Base-by-base conservation (phyloP, 1,139 yeast genomes). In the Debaryomyces sp. region DNA sequence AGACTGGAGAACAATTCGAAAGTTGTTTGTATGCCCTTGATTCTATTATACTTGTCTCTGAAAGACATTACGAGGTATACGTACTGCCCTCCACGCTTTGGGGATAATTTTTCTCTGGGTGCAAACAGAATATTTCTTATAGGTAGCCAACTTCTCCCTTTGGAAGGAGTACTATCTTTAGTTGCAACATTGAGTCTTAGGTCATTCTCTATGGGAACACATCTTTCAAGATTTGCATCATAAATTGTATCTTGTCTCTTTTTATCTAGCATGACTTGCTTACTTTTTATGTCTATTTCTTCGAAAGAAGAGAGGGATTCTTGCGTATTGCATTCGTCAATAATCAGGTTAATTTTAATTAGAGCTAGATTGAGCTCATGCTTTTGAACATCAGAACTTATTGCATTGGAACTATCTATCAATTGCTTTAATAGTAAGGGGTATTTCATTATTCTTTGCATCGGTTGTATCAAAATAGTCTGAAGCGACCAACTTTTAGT, bases 301-400 rank as follows among this genome's bases (percentile, higher is more conserved):
- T 53, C 58, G 55, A 60, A 54, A 9, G 51, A 48, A 12, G 29
- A 23, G 12, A 60, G 46, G n/a, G 44, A 39, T n/a, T 50, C 53
- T 15, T 50, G 41, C 4, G 33, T 44, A 23, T 47, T 49, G 17
- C 53, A 47, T 13, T 35, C 44, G 9, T 55, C 53, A 9, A 60
- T 47, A 3, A 61, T 17, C 47, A 50, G 56, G 36, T 60, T 60
- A 10, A 58, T 50, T 41, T 57, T 56, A 6, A 62, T 55, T 27
- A 62, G 48, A 0, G 63, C 49, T 5, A 60, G 9, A 43, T 54
- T 53, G 23, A 61, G 46, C 4, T 53, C 53, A 24, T 47, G 50
- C 24, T 41, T 41, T n/a, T 43, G 48, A n/a, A 50, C 33, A 9
- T 44, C 44, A 23, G 44, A 41, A 21, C 40, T 37, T 13, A 40